Evolutionary conservation across 352 stramenopile genomes (phyloP), one percentile per base, ranked within the genome.

Genomic region (Phytophthora lateralis): DNA sequence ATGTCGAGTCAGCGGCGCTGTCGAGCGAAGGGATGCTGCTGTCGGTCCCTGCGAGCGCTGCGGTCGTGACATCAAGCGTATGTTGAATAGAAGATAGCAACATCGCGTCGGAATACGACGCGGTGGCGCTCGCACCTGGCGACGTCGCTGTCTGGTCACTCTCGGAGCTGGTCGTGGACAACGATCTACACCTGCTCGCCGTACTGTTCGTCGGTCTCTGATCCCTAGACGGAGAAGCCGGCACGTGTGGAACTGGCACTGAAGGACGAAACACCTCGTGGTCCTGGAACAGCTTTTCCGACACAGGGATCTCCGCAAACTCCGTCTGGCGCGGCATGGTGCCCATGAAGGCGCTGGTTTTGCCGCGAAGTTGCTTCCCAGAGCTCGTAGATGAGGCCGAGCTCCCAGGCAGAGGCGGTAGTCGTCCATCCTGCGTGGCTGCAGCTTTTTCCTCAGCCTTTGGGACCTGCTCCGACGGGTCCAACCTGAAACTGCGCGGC

Each of bases 331-430:
- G 68, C 12, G 78, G 78, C 71, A 88, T 66, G 0, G 78, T 80
- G 21, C 78, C 78, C 78, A 88, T 88, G 55, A 88, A 84, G 12
- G 76, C 63, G 18, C 73, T 83, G 0, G 67, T 79, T 55, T 87
- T 85, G 21, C 69, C 66, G 46, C 51, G 29, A 20, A 70, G 61
- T 14, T 69, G 60, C 27, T 58, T 70, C 29, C 54, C 61, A 11
- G 43, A 24, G 55, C 55, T 61, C 30, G 59, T 49, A 30, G 54
- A 52, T 59, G 54, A 71, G 43, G 63, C 51, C 26, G 63, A 66
- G 52, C 45, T 50, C 20, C 55, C 47, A 1, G 60, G 46, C 6
- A 41, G 49, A 15, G 48, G 39, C 4, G 69, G 34, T 32, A 32
- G 27, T 32, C 27, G 27, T 32, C 27, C 26, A 17, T 58, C 48